A percentile compares a stretch with the other conserved stretches of the same genome.
Conservation (phyloP, 164 flowering plant genomes). For the Buxus sempervirens region DNA sequence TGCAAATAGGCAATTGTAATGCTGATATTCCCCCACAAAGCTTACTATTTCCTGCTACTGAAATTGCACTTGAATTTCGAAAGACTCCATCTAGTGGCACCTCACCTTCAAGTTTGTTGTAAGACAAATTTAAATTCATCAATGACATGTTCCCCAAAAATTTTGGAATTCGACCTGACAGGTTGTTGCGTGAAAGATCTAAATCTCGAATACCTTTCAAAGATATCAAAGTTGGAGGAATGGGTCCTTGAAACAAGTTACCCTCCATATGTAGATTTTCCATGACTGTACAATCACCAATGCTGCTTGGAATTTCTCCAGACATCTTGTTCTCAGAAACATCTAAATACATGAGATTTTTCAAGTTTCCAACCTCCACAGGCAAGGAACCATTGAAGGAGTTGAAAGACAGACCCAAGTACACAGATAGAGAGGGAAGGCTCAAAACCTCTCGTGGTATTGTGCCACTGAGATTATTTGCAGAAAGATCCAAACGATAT, state of each 20-base stretch:
- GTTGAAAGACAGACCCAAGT: constrained; percentile 10
- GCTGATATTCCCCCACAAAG: constrained; percentile 38
- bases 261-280: constrained; percentile 10
- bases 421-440: constrained; percentile 5
- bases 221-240: constrained; percentile 21
- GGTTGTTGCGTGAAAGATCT: constrained; percentile 30
- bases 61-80: constrained; percentile 24
- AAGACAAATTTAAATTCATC: constrained; percentile 31
- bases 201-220: constrained; percentile 13
- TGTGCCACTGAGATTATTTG: constrained; percentile 23
- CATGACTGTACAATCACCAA: constrained; percentile 17
- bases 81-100: constrained; percentile 41
- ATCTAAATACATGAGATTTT: constrained; percentile 1
- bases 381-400: constrained; percentile 23
- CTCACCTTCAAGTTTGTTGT: constrained; percentile 37
- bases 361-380: constrained; percentile 21
- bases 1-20: constrained; percentile 29
- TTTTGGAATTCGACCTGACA: constrained; percentile 28
- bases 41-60: constrained; percentile 24
- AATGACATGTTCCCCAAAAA: constrained; percentile 16
- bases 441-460: constrained; percentile 19
- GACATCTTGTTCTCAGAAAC: constrained; percentile 27
- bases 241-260: constrained; percentile 23
- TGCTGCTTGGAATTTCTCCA: constrained; percentile 25
- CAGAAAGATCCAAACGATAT: constrained; percentile 4